phyloP scores from a whole-genome alignment of 495 filamentous ascomycete species.

The Neurospora sp. region DNA sequence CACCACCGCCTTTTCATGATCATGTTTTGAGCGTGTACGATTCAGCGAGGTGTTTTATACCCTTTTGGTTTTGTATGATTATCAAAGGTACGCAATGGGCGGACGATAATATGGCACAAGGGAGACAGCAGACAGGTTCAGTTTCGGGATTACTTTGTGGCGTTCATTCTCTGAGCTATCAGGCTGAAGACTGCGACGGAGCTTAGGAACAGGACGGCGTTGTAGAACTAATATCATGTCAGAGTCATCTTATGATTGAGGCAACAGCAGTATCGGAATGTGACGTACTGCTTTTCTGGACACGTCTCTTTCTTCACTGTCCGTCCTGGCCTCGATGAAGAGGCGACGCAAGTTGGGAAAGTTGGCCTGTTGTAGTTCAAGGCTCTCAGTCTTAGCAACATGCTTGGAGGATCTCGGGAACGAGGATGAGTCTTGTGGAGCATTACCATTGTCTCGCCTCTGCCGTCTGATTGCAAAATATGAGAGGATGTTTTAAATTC shows the following conservation, averaged over 20 bases:
- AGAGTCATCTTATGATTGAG: not conserved
- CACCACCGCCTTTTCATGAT: not conserved
- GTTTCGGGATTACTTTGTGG: constrained; percentile 20
- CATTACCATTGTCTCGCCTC: not conserved
- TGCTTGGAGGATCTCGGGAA: not conserved
- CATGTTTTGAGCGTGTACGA: not conserved
- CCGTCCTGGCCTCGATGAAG: constrained; percentile 89
- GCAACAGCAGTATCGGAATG: not conserved
- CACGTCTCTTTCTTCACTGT: constrained; percentile 88
- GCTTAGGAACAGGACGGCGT: constrained; percentile 88
- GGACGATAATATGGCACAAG: not conserved
- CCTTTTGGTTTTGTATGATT: not conserved
- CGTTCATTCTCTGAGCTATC: constrained; percentile 61
- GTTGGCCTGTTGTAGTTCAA: constrained; percentile 47
- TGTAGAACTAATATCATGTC: constrained; percentile 70
- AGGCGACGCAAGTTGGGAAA: constrained; percentile 91
- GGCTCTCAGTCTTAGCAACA: not conserved
- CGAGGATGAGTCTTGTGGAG: too few species aligned
- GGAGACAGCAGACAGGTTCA: not conserved
- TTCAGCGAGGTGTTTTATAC: not conserved
- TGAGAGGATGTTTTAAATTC: not conserved
- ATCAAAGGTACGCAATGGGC: not conserved
- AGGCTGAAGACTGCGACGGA: constrained; percentile 89
- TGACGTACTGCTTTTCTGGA: constrained; percentile 77
- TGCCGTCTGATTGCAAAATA: not conserved